Base-by-base conservation (phyloP, 1,139 yeast species). In the Nakaseomyces kungkrabaensis region DNA sequence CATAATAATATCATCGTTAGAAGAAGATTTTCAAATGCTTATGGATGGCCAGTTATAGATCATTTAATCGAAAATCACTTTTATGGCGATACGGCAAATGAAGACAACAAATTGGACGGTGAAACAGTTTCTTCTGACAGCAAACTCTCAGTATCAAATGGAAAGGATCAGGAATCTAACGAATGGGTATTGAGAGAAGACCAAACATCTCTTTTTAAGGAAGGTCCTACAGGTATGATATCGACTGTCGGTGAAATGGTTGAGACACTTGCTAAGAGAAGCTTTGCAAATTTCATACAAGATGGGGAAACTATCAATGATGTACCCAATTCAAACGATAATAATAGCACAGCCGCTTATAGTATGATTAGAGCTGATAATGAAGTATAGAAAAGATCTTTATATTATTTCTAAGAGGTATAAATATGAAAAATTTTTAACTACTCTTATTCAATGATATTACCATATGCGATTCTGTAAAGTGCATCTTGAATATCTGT, bases 21-120 rank as follows among this genome's bases (percentile, higher is more conserved):
- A 56, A 73, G 98, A 58, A 70, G 90, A 53, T 92, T 87, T 71
- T 81, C 95, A 4, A 92, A 92, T 69, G 97, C 97, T 0, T 89
- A 85, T 68, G 98, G 98, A 2, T 92, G 98, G 98, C 88, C 87
- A 0, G 95, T 90, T 0, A 73, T 90, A 44, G 92, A 87, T 52
- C 97, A 92, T 67, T 60, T 92, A 50, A 82, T 85, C 1, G 68
- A 74, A 27, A 74, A 76, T 49, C 94, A 85, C 66, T 86, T 86
- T 48, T 47, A 50, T 37, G 56, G 55, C 13, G 56, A 54, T 31
- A 53, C 49, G 13, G 17, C 33, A 26, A 46, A 46, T 4, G 51
- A 45, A 22, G 45, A 36, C 9, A n/a, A 10, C 10, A 37, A 27
- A n/a, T 9, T n/a, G 17, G 45, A 46, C 13, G 37, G 34, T 27